Base-by-base conservation (phyloP, 1,284 basidiomycete species). In the Meira nashicola region DNA sequence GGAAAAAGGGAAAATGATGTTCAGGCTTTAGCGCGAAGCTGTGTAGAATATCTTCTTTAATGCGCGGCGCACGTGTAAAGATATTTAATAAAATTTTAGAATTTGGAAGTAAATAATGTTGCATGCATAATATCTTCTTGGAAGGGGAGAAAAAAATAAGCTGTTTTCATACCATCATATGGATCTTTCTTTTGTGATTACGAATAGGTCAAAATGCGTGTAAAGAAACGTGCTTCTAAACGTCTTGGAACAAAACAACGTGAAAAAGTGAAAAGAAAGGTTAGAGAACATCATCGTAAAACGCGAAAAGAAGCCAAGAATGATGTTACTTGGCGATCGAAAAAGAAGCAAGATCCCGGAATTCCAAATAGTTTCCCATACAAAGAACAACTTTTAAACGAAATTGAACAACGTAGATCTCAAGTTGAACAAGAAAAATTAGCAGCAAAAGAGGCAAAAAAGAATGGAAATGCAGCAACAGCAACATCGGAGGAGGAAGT, bases 341-440 rank as follows among this genome's bases (percentile, higher is more conserved):
- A 59, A 25, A 78, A 86, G 83, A 80, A 90, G 83, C 83, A 87
- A 78, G 94, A 98, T 78, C 90, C 89, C 25, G 95, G 95, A 50
- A 94, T 98, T 63, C 94, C 94, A n/a, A 95, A 89, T 80, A 87
- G 86, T 64, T 95, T 93, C 82, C 94, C 93, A 2, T 95, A 89
- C 84, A 98, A 97, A 82, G 94, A 96, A 77, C 87, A 94, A 80
- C 87, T 98, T 60, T 83, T 98, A 44, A 91, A 91, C 14, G 94
- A 98, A 65, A 73, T 78, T 59, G 73, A 77, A 55, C 59, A 68
- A 55, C 67, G 66, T 57, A 62, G 39, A 39, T 17, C 48, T 8
- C 15, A 43, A n/a, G 53, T 23, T 15, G 55, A 59, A 52, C 49
- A 39, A 55, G 39, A 23, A 46, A 38, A 15, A 8, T 8, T 33